Evolutionary conservation across 176 grass and related monocot genomes (phyloP).

Genomic region (Lolium multiflorum): DNA sequence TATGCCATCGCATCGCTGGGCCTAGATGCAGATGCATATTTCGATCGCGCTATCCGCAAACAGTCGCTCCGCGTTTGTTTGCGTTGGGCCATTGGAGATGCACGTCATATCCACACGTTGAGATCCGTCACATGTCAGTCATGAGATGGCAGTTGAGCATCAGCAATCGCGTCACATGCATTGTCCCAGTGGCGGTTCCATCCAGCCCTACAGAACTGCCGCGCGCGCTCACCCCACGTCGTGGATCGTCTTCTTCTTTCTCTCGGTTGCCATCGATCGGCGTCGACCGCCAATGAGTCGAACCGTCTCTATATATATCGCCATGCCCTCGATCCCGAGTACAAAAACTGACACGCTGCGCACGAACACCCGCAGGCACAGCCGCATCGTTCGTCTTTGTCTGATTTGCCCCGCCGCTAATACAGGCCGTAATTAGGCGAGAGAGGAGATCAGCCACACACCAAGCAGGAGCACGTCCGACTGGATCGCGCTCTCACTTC

Average conservation of each 20-base stretch:
- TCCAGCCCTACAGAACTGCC: not conserved
- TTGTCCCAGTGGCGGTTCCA: not conserved
- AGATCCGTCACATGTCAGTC: not conserved
- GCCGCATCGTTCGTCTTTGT: no score
- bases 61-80: no score
- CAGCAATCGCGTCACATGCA: not conserved
- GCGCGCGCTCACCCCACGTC: not conserved
- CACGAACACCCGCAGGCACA: no score
- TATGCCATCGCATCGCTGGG: no score
- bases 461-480: slow-evolving; percentile 12
- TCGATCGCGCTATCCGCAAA: no score
- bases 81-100: no score
- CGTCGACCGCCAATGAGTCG: no score
- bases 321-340: not conserved
- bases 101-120: no score
- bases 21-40: no score
- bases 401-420: slow-evolving; percentile 19
- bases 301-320: slow-evolving; percentile 10
- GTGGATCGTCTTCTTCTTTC: not conserved
- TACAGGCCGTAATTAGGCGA: slow-evolving; percentile 10
- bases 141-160: not conserved
- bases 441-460: slow-evolving; percentile 25
- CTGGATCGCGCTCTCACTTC: slow-evolving; percentile 3
- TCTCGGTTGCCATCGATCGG: no score
- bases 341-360: not conserved